A percentile compares a stretch with the other conserved stretches of the same genome.
Conservation (phyloP, 495 filamentous ascomycete genomes). For the Cenococcum geophilum region DNA sequence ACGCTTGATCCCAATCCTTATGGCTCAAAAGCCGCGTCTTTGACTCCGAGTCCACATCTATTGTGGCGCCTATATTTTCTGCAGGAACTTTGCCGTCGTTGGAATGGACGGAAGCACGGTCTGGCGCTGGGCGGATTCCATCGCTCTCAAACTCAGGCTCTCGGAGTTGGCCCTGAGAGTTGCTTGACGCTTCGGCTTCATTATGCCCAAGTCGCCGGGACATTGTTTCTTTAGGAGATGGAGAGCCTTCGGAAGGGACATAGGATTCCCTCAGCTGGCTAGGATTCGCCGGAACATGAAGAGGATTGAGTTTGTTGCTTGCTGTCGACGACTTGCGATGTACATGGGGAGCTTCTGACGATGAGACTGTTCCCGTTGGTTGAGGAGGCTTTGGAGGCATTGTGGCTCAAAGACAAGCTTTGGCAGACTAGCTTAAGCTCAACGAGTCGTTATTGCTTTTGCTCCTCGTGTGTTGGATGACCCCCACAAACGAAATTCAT, state of each 20-base stretch:
- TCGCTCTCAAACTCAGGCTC: slow-evolving; percentile 24
- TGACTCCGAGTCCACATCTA: slow-evolving; percentile 19
- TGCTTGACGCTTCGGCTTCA: slow-evolving; percentile 17
- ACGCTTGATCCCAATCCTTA: slow-evolving; percentile 33
- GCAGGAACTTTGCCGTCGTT: slow-evolving; percentile 16
- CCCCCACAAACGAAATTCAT: background rate
- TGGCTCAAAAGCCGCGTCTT: slow-evolving; percentile 29
- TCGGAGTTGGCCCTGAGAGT: slow-evolving; percentile 1
- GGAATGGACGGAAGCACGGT: slow-evolving; percentile 19
- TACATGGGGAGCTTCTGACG: slow-evolving; percentile 9
- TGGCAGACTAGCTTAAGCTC: slow-evolving; percentile 8
- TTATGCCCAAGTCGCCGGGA: slow-evolving; percentile 8
- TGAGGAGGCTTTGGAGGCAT: slow-evolving; percentile 16
- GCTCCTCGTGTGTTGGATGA: background rate
- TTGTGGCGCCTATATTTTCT: slow-evolving; percentile 5
- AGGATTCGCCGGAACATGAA: slow-evolving; percentile 28
- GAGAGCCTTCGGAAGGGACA: slow-evolving; percentile 24
- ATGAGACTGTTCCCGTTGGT: slow-evolving; percentile 15
- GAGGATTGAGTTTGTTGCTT: slow-evolving; percentile 5
- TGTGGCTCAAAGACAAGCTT: slow-evolving; percentile 9
- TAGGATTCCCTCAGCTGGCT: slow-evolving; percentile 30
- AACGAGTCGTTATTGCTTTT: slow-evolving; percentile 8
- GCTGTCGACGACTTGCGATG: slow-evolving; percentile 15
- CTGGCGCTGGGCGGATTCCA: slow-evolving; percentile 24
- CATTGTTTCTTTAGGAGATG: slow-evolving; percentile 25